Base-by-base conservation (phyloP, 1,284 basidiomycete genomes). In the Takashimella koratensis region DNA sequence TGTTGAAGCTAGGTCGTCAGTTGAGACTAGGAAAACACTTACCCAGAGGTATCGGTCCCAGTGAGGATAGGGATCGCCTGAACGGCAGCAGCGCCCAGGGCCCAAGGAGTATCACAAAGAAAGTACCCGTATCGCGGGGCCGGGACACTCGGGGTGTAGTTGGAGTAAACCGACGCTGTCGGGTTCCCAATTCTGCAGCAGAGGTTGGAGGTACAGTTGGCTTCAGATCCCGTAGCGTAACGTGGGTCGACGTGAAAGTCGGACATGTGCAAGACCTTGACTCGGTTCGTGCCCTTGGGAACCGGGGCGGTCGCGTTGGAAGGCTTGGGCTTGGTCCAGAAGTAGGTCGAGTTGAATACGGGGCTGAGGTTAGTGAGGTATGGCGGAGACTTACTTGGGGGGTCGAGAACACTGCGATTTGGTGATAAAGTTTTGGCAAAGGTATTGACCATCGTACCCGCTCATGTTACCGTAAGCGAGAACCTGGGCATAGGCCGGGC, bases 171-270 rank as follows among this genome's bases (percentile, higher is more conserved):
- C n/a, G n/a, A n/a, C n/a, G n/a, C n/a, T n/a, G n/a, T n/a, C n/a
- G n/a, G n/a, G n/a, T n/a, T n/a, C n/a, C n/a, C n/a, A 76, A 1
- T 86, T 30, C 88, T 81, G 66, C 88, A 90, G 73, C 88, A 90
- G 4, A 83, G 73, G n/a, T 82, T 82, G n/a, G 79, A 79, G 22
- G 83, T 84, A 66, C 88, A 90, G 64, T 86, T 84, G 10, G 82
- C 86, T 71, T 90, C 88, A 4, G 85, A 77, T 16, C 85, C 85
- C 30, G 83, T 88, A 11, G 85, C 79, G 68, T 83, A 90, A 26
- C 81, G 86, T 85, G 88, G 83, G 66, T 90, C 88, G 49, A 90
- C 75, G 71, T 90, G 88, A 55, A 88, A 78, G 64, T 90, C 88
- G 0, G 86, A 88, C 13, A 89, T 61, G 65, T 90, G 88, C 58